phyloP scores from a whole-genome alignment of 1,139 yeast genomes.

The Lodderomyces orthopsilosis region DNA sequence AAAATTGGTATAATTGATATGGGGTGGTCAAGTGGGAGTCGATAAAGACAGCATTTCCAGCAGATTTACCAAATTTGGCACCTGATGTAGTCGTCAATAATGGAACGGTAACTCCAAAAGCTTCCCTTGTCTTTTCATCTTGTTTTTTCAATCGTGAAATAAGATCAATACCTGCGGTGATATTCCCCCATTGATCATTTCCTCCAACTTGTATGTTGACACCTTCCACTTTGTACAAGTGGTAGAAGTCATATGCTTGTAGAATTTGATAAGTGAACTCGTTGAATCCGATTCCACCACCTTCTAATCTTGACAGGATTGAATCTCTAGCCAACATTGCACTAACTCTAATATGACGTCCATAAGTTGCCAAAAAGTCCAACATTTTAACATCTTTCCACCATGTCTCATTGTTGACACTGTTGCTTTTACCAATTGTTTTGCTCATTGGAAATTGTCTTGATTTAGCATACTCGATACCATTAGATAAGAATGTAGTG shows the following conservation, averaged over 20 bases:
- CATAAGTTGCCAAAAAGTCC: conserved; percentile 73
- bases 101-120: conserved; percentile 87
- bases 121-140: conserved; percentile 16
- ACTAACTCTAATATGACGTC: conserved; percentile 75
- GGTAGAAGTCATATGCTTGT: conserved; percentile 94
- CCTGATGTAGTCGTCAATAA: conserved; percentile 85
- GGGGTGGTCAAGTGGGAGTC: conserved; percentile 71
- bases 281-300: conserved; percentile 86
- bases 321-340: conserved; percentile 91
- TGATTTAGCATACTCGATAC: conserved; percentile 57
- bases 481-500: conserved; percentile 55
- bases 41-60: conserved; percentile 94
- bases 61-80: conserved; percentile 94
- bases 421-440: conserved; percentile 3
- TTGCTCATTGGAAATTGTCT: conserved; percentile 45
- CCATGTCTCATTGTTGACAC: conserved; percentile 75
- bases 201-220: conserved; percentile 91
- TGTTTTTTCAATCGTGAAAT: conserved; percentile 57
- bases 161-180: conserved; percentile 91
- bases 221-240: conserved; percentile 56
- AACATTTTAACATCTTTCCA: conserved; percentile 77
- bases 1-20: conserved; percentile 81
- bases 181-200: conserved; percentile 98
- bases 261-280: conserved; percentile 91
- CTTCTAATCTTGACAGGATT: conserved; percentile 66